phyloP scores from a whole-genome alignment of 495 filamentous ascomycete species.

The Penicillium roqueforti region DNA sequence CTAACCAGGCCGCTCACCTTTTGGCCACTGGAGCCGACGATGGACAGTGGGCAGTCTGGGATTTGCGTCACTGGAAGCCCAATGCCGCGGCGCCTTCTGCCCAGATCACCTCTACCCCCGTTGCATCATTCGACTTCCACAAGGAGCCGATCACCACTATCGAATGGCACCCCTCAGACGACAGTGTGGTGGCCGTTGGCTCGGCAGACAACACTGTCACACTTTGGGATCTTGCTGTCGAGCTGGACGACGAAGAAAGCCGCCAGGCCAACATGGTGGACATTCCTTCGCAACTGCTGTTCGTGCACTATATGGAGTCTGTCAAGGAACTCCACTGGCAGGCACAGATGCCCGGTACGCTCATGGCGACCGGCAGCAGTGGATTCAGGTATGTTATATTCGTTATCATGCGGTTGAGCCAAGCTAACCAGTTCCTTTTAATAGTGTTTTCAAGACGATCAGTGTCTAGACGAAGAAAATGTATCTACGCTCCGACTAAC shows the following conservation, averaged over 20 bases:
- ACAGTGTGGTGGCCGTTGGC: conserved; percentile 88
- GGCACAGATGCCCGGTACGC: conserved; percentile 85
- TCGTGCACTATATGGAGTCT: conserved; percentile 91
- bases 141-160: conserved; percentile 92
- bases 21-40: conserved; percentile 92
- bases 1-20: conserved; percentile 75
- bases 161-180: conserved; percentile 96
- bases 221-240: conserved; percentile 94
- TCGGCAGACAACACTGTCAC: conserved; percentile 93
- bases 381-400: conserved; percentile 63
- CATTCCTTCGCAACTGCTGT: conserved; percentile 89
- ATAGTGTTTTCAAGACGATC: conserved; percentile 54
- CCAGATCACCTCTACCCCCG: conserved; percentile 55
- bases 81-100: conserved; percentile 39
- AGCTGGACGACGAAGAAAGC: conserved; percentile 93
- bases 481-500: conserved; percentile 11
- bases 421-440: conserved; percentile 11
- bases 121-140: conserved; percentile 90
- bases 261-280: conserved; percentile 82
- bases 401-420: conserved; percentile 11
- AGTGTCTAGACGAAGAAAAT: conserved; percentile 40
- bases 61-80: conserved; percentile 89
- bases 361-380: conserved; percentile 84
- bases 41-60: conserved; percentile 94
- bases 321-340: conserved; percentile 98